Evolutionary conservation across 768 basidiomycete species (phyloP).

Genomic region (Infundibulicybe gibba): DNA sequence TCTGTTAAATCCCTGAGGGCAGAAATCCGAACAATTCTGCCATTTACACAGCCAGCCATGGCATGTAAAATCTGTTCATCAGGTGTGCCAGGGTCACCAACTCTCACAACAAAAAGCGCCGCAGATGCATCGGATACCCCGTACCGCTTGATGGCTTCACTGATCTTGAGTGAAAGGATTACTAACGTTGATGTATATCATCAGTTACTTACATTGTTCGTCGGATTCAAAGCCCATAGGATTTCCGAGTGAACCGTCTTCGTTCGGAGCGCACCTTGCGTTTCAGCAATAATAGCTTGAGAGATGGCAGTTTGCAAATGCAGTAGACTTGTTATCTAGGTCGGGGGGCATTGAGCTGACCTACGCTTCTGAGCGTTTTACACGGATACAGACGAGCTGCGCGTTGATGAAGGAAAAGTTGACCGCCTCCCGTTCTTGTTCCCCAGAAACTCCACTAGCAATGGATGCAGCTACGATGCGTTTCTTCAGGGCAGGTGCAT

Average conservation of each 20-base stretch:
- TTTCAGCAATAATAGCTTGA: slow-evolving; percentile 72
- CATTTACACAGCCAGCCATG: slow-evolving; percentile 59
- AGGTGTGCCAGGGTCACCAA: slow-evolving; percentile 37
- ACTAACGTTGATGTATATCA: neutral
- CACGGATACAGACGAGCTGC: slow-evolving; percentile 52
- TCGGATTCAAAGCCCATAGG: slow-evolving; percentile 83
- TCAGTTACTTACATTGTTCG: slow-evolving; percentile 61
- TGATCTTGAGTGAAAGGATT: slow-evolving; percentile 51
- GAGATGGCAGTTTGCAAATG: slow-evolving; percentile 85
- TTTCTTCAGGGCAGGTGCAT: slow-evolving; percentile 54
- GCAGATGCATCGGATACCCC: slow-evolving; percentile 70
- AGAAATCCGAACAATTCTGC: slow-evolving; percentile 45
- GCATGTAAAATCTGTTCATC: slow-evolving; percentile 38
- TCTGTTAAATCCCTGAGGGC: slow-evolving; percentile 52
- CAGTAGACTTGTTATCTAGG: slow-evolving; percentile 73
- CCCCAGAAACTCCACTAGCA: slow-evolving; percentile 54
- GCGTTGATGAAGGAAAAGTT: slow-evolving; percentile 93
- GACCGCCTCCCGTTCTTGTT: slow-evolving; percentile 68
- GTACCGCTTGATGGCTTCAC: slow-evolving; percentile 83
- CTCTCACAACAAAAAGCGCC: slow-evolving; percentile 69
- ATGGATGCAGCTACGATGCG: slow-evolving; percentile 72
- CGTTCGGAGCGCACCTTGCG: slow-evolving; percentile 61
- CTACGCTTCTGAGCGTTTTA: slow-evolving; percentile 2
- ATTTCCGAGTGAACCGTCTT: slow-evolving; percentile 91
- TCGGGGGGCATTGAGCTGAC: slow-evolving; percentile 4